Evolutionary conservation across 1,139 yeast species (phyloP).

Genomic region (Blastobotrys raffinosifermentans): DNA sequence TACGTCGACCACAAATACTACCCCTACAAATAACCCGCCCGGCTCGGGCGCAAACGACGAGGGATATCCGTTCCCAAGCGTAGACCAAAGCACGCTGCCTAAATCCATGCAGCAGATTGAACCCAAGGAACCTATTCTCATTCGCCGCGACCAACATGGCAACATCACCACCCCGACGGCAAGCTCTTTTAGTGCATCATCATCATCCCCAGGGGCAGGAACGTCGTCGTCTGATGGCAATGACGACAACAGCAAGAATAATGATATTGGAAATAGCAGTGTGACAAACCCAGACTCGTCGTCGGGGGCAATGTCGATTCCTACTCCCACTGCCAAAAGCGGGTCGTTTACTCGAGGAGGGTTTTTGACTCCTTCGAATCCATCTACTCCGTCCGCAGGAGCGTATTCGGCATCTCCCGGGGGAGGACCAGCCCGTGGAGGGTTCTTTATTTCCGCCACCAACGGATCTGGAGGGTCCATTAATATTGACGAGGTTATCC

Average conservation of each 20-base stretch:
- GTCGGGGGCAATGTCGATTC: not conserved
- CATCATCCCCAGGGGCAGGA: not conserved
- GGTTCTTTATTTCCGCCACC: constrained; percentile 9
- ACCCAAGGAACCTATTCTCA: constrained; percentile 31
- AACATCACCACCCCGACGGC: constrained; percentile 15
- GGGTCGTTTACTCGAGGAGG: constrained; percentile 4
- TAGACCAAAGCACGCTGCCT: constrained; percentile 22
- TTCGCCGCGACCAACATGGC: constrained; percentile 25
- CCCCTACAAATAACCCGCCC: constrained; percentile 2
- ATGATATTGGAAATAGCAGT: constrained; percentile 2
- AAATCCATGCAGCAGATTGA: constrained; percentile 29
- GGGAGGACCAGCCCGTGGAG: constrained; percentile 17
- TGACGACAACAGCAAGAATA: constrained; percentile 2
- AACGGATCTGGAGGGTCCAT: constrained; percentile 11
- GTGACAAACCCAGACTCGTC: constrained; percentile 3
- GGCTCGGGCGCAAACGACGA: constrained; percentile 8
- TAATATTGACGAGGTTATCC: constrained; percentile 76
- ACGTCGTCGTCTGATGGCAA: not conserved
- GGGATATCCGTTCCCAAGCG: constrained; percentile 22
- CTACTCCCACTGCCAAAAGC: too few species aligned
- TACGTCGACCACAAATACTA: constrained; percentile 4
- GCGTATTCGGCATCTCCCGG: constrained; percentile 8
- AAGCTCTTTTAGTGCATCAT: constrained; percentile 3
- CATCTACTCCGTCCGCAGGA: constrained; percentile 5
- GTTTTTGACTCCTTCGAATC: constrained; percentile 7